Conservation (phyloP, 306 rosid genomes). For the Luffa aegyptiaca region DNA sequence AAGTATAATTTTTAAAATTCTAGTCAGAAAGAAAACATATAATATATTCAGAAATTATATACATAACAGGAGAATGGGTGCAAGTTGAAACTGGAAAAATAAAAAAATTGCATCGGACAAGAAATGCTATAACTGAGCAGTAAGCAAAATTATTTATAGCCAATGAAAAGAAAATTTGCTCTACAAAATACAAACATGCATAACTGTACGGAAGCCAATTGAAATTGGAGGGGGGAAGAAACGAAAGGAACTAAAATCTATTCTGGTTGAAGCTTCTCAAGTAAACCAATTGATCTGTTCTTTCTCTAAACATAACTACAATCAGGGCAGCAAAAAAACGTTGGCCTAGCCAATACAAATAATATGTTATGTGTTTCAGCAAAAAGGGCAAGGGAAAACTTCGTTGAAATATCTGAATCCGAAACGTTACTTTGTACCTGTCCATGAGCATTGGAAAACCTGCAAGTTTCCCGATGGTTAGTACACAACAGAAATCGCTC, state of each 20-base stretch:
- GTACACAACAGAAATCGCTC: background rate
- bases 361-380: background rate
- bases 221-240: background rate
- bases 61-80: background rate
- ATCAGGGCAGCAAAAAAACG: background rate
- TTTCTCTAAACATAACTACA: slow-evolving; percentile 8
- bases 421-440: background rate
- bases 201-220: background rate
- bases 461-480: background rate
- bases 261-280: background rate
- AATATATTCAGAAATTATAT: background rate
- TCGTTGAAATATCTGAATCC: slow-evolving; percentile 6
- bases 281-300: background rate
- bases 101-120: background rate
- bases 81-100: background rate
- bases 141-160: background rate
- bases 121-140: background rate
- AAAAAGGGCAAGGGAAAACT: background rate
- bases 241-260: slow-evolving; percentile 1
- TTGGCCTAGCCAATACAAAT: slow-evolving; percentile 5
- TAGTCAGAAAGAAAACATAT: background rate
- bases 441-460: background rate
- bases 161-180: background rate
- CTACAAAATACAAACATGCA: background rate
- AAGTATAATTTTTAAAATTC: too few species aligned